Evolutionary conservation across 148 eudicot species (phyloP).

Genomic region (Chenopodium berlandieri): DNA sequence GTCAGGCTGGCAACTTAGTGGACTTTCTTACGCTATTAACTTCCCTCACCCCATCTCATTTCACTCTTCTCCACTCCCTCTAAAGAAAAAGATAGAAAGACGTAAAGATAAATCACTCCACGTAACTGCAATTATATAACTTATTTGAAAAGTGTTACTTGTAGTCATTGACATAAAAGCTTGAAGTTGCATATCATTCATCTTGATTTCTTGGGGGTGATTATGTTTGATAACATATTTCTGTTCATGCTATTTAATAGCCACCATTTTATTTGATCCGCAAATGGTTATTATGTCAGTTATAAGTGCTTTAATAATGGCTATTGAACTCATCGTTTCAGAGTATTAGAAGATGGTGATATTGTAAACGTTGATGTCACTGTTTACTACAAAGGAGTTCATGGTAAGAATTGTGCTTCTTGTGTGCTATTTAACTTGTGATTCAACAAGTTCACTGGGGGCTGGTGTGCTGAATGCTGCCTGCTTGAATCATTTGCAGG

Average conservation of each 20-base stretch:
- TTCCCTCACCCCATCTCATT: background rate
- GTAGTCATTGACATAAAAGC: background rate
- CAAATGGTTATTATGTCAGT: background rate
- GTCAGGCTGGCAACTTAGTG: background rate
- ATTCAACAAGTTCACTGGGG: background rate
- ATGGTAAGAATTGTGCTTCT: conserved; percentile 52
- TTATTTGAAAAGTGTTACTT: background rate
- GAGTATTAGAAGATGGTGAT: conserved; percentile 97
- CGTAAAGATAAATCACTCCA: background rate
- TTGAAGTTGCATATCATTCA: background rate
- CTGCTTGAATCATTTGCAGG: conserved; percentile 46
- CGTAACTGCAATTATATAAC: background rate
- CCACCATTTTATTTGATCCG: background rate
- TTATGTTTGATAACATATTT: background rate
- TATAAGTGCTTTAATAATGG: conserved; percentile 15
- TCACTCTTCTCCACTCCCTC: background rate
- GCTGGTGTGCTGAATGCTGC: conserved; percentile 2
- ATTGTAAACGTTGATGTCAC: conserved; percentile 96
- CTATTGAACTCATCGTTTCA: conserved; percentile 34
- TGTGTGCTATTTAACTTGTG: background rate
- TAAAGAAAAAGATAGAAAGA: background rate
- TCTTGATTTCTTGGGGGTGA: conserved; percentile 1
- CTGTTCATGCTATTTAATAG: background rate
- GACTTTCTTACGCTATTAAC: background rate
- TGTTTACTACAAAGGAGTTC: conserved; percentile 93